Percentiles rank a stretch among this genome's conserved stretches.
Conservation (phyloP, 352 stramenopile genomes). For the Globisporangium nunn region DNA sequence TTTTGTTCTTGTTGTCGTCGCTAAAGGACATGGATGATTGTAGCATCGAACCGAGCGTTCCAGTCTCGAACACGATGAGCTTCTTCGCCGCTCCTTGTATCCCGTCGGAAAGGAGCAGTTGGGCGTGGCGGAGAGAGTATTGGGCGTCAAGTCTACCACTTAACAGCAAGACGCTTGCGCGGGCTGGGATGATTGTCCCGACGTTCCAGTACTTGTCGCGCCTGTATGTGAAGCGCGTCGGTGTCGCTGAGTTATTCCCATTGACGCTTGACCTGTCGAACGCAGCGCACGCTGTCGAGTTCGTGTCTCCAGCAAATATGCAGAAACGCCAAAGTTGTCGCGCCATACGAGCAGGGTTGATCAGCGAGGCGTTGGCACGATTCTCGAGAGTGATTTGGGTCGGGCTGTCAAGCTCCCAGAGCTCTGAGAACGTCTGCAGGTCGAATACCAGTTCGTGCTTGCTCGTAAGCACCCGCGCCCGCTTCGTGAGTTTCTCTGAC, state of each 20-base stretch:
- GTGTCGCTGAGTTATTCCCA: background rate
- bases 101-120: constrained; percentile 1
- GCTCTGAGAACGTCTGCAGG: constrained; percentile 61
- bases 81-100: constrained; percentile 2
- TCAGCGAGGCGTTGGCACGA: constrained; percentile 31
- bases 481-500: constrained; percentile 17
- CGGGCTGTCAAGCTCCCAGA: constrained; percentile 47
- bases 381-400: constrained; percentile 25
- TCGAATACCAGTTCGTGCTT: constrained; percentile 27
- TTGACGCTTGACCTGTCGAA: background rate
- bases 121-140: constrained; percentile 1
- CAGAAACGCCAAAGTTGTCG: constrained; percentile 45
- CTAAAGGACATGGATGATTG: background rate
- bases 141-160: constrained; percentile 13
- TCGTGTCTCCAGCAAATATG: constrained; percentile 27
- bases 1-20: background rate
- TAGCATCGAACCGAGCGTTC: background rate
- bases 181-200: constrained; percentile 12
- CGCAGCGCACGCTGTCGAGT: background rate
- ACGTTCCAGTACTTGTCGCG: constrained; percentile 25
- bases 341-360: constrained; percentile 34
- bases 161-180: constrained; percentile 17
- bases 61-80: constrained; percentile 1
- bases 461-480: background rate
- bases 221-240: constrained; percentile 11